phyloP scores from a whole-genome alignment of 2,329 filamentous ascomycete species.

The Ustilaginoidea virens region DNA sequence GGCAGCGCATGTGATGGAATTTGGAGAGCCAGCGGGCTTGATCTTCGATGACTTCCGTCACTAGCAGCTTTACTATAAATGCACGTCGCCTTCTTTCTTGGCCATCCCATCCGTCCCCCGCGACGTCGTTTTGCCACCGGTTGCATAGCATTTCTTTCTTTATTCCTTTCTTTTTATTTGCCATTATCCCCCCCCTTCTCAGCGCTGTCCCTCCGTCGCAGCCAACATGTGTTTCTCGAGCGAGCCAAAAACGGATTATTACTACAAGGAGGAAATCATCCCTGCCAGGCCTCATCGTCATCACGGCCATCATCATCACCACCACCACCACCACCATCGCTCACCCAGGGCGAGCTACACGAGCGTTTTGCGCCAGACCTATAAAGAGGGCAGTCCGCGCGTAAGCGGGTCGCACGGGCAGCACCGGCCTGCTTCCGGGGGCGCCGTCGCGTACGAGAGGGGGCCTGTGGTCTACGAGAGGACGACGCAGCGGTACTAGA shows the following conservation, averaged over 20 bases:
- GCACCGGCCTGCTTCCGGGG: conserved; percentile 7
- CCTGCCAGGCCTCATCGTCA: conserved; percentile 25
- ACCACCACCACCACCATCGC: conserved; percentile 16
- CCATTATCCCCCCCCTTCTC: neutral
- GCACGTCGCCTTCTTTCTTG: no score
- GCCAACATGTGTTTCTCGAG: conserved; percentile 34
- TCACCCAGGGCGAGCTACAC: conserved; percentile 28
- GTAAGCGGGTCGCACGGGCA: conserved; percentile 17
- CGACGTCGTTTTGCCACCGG: no score
- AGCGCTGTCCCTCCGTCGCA: conserved; percentile 1
- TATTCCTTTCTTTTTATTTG: neutral
- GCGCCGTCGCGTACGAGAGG: conserved; percentile 24
- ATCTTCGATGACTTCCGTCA: no score
- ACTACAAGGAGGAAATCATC: conserved; percentile 39
- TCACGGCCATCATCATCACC: conserved; percentile 18
- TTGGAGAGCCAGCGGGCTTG: no score
- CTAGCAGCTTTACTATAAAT: no score
- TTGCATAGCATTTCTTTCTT: no score
- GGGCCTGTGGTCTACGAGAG: conserved; percentile 2
- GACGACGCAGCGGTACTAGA: no score
- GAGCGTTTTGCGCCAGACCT: conserved; percentile 20
- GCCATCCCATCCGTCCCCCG: no score
- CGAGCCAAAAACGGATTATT: conserved; percentile 31
- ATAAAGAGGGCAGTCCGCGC: conserved; percentile 25
- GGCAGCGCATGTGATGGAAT: no score